phyloP scores from a whole-genome alignment of 768 basidiomycete genomes.

The Dictyophora rubrovolvata region DNA sequence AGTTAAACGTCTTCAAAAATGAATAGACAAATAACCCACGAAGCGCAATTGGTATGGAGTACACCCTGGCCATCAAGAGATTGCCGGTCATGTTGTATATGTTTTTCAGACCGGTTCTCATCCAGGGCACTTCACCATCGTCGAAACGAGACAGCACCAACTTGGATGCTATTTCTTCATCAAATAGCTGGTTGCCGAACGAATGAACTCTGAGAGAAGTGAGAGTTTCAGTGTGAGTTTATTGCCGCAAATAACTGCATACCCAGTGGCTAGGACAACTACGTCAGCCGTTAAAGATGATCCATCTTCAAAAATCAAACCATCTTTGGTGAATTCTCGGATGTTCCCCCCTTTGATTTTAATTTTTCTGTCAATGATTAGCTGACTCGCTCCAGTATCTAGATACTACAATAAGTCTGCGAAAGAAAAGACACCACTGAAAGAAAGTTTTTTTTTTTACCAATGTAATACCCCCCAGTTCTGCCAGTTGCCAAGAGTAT shows the following conservation, averaged over 20 bases:
- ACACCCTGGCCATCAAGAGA: constrained; percentile 50
- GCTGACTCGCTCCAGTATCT: constrained; percentile 48
- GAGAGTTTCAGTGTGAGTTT: neutral
- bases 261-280: constrained; percentile 54
- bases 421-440: neutral
- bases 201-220: constrained; percentile 26
- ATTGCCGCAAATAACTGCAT: constrained; percentile 9
- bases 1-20: too few species aligned
- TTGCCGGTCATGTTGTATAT: constrained; percentile 54
- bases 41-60: constrained; percentile 56
- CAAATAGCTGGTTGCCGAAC: constrained; percentile 35
- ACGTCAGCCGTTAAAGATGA: constrained; percentile 40
- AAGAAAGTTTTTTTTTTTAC: constrained; percentile 24
- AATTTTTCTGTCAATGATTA: constrained; percentile 58
- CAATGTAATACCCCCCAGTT: constrained; percentile 60
- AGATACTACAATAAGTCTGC: neutral
- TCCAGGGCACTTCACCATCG: constrained; percentile 50
- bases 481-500: constrained; percentile 35
- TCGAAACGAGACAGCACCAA: constrained; percentile 47
- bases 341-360: constrained; percentile 58
- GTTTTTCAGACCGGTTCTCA: constrained; percentile 41
- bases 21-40: constrained; percentile 34
- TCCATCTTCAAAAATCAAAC: constrained; percentile 40
- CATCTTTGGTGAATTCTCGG: constrained; percentile 31
- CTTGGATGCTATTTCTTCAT: constrained; percentile 31